Conservation (phyloP, 2,329 filamentous ascomycete genomes). For the Hypomyces perniciosus region DNA sequence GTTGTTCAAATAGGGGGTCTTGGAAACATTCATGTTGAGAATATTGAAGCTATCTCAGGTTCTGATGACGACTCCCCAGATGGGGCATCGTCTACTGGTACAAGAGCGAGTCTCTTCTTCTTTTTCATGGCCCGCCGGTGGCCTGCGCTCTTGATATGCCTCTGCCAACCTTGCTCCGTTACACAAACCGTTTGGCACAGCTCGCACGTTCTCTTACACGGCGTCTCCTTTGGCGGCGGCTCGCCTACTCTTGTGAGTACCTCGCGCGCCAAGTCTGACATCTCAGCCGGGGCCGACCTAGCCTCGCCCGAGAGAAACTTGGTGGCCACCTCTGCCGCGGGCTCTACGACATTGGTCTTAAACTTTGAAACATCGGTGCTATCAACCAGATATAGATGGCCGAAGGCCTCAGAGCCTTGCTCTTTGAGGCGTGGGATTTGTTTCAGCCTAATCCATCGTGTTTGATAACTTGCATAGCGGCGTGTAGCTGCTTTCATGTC, state of each 20-base stretch:
- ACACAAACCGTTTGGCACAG: slow-evolving; percentile 61
- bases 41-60: slow-evolving; percentile 6
- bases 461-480: slow-evolving; percentile 80
- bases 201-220: slow-evolving; percentile 60
- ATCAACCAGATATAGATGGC: slow-evolving; percentile 72
- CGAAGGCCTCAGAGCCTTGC: slow-evolving; percentile 42
- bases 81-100: slow-evolving; percentile 22
- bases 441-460: slow-evolving; percentile 82
- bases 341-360: slow-evolving; percentile 55
- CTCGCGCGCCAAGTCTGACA: slow-evolving; percentile 44
- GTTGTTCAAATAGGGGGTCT: too few species aligned
- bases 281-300: slow-evolving; percentile 45
- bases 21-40: slow-evolving; percentile 3
- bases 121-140: slow-evolving; percentile 30
- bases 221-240: slow-evolving; percentile 45
- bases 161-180: slow-evolving; percentile 44
- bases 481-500: slow-evolving; percentile 76
- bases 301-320: slow-evolving; percentile 54
- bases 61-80: slow-evolving; percentile 5
- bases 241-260: slow-evolving; percentile 48
- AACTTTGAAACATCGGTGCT: slow-evolving; percentile 64
- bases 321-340: slow-evolving; percentile 56
- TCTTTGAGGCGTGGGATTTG: slow-evolving; percentile 63
- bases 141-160: slow-evolving; percentile 32
- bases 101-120: slow-evolving; percentile 33